A percentile compares a stretch with the other conserved stretches of the same genome.
Evolutionary conservation across 1,284 basidiomycete species (phyloP).

Genomic region (Cutaneotrichosporon arboriforme): DNA sequence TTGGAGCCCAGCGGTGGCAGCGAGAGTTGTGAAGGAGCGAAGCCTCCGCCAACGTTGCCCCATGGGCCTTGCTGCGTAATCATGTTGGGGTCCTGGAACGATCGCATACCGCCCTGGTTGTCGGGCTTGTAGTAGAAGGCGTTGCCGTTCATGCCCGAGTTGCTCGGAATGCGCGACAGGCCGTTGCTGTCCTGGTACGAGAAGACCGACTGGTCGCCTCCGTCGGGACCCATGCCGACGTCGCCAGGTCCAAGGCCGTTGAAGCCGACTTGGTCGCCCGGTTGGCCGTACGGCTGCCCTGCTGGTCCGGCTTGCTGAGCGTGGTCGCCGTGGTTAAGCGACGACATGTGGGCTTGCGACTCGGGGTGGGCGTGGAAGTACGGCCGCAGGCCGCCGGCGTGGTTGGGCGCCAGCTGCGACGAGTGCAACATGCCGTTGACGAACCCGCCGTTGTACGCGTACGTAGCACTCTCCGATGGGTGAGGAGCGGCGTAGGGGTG

Average conservation of each 20-base stretch:
- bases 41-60: conserved; percentile 25
- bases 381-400: conserved; percentile 6
- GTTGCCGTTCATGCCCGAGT: conserved; percentile 15
- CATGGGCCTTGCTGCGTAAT: conserved; percentile 4
- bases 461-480: conserved; percentile 39
- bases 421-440: conserved; percentile 17
- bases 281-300: conserved; percentile 1
- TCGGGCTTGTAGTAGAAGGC: conserved; percentile 18
- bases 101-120: conserved; percentile 3
- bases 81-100: conserved; percentile 8
- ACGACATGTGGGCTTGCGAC: conserved; percentile 4
- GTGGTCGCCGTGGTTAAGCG: background rate
- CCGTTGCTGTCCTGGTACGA: conserved; percentile 14
- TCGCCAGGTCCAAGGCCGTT: conserved; percentile 5
- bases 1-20: conserved; percentile 16
- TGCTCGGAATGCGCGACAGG: conserved; percentile 12
- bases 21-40: conserved; percentile 27
- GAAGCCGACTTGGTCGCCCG: conserved; percentile 4
- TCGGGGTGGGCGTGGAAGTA: conserved; percentile 17
- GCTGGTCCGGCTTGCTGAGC: conserved; percentile 2
- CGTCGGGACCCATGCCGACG: conserved; percentile 1
- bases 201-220: conserved; percentile 14
- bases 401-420: conserved; percentile 10
- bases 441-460: conserved; percentile 30
- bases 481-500: conserved; percentile 39